Evolutionary conservation across 306 rosid species (phyloP).

Genomic region (Acacia acuminata): DNA sequence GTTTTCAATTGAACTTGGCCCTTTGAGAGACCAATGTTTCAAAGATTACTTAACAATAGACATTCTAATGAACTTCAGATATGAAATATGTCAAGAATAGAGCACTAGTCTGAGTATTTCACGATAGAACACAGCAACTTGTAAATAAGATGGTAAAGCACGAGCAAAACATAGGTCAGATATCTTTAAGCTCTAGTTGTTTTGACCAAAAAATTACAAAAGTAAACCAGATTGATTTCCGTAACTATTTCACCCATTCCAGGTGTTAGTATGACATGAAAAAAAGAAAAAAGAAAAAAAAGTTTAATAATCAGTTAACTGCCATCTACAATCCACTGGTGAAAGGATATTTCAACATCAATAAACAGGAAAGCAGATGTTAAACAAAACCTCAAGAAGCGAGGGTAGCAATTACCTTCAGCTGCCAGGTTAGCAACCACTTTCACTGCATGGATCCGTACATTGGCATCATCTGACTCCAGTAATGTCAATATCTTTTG

Average conservation of each 20-base stretch:
- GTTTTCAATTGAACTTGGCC: background rate
- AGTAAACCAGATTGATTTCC: background rate
- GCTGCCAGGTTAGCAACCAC: constrained; percentile 98
- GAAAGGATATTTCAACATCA: background rate
- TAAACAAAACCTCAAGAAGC: constrained; percentile 11
- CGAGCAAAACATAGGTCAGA: background rate
- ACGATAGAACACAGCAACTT: constrained; percentile 4
- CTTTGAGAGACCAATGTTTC: background rate
- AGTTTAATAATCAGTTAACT: background rate
- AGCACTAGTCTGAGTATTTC: constrained; percentile 6
- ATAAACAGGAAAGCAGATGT: constrained; percentile 21
- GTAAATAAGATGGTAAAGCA: constrained; percentile 1
- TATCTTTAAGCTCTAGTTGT: background rate
- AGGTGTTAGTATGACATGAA: constrained; percentile 7
- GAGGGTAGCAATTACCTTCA: constrained; percentile 63
- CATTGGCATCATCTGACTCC: constrained; percentile 94
- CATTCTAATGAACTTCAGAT: background rate
- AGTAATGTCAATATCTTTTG: constrained; percentile 87
- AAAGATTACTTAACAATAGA: background rate
- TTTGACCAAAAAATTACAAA: constrained; percentile 9
- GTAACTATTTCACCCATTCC: constrained; percentile 8
- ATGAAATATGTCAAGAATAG: constrained; percentile 1
- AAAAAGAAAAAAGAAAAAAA: background rate
- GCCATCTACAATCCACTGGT: background rate
- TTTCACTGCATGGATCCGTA: constrained; percentile 96